phyloP scores from a whole-genome alignment of 495 filamentous ascomycete genomes.

The Tuber calosporum region DNA sequence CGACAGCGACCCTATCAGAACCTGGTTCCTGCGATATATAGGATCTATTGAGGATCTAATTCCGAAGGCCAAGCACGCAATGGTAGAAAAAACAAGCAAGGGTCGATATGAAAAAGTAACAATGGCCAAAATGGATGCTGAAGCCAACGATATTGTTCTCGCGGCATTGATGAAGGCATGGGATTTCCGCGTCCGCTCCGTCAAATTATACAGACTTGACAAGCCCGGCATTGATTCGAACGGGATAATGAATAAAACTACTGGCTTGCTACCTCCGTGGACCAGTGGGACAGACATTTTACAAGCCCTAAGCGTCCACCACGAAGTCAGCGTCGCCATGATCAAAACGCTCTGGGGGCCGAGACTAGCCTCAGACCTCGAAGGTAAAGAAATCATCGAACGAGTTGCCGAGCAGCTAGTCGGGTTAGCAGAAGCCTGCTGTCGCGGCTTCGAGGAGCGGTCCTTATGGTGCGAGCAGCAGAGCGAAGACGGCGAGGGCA shows the following conservation, averaged over 20 bases:
- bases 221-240: constrained; percentile 51
- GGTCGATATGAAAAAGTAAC: constrained; percentile 32
- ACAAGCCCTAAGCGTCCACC: constrained; percentile 29
- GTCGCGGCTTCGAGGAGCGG: constrained; percentile 57
- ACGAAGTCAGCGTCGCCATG: constrained; percentile 24
- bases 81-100: constrained; percentile 24
- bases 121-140: constrained; percentile 41
- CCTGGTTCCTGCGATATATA: constrained; percentile 36
- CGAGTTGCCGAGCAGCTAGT: constrained; percentile 32
- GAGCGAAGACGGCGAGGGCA: constrained; percentile 47
- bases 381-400: constrained; percentile 25
- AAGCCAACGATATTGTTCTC: constrained; percentile 73
- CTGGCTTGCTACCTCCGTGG: constrained; percentile 36
- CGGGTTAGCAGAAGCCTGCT: constrained; percentile 45
- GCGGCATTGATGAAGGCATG: constrained; percentile 64
- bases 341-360: constrained; percentile 27
- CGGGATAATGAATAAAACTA: constrained; percentile 53
- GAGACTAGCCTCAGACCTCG: constrained; percentile 14
- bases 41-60: constrained; percentile 29
- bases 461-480: constrained; percentile 51
- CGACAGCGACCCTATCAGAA: constrained; percentile 33
- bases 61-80: constrained; percentile 21
- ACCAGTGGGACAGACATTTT: constrained; percentile 34
- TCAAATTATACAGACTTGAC: constrained; percentile 61
- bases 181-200: constrained; percentile 61